These are phyloP conservation scores for Pulveroboletus sp. DNA, from an alignment of 768 basidiomycete species.

Conservation along the genomic window DNA sequence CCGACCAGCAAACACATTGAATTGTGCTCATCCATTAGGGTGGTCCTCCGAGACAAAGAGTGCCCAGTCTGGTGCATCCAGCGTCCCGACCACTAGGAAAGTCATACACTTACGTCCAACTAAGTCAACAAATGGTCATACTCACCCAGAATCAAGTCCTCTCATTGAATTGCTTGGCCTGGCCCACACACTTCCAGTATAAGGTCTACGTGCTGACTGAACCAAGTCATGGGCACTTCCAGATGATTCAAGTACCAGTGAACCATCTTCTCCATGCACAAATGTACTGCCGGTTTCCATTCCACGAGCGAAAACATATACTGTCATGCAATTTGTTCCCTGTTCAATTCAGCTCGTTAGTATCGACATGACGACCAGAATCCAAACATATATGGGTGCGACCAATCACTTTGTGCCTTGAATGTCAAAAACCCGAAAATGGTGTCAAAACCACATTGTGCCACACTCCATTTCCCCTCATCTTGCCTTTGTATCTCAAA, in stretches of 20 bases:
- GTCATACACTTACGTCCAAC: not conserved
- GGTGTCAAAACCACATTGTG: constrained; percentile 54
- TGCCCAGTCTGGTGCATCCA: constrained; percentile 69
- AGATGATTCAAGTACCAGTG: constrained; percentile 64
- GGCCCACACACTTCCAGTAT: constrained; percentile 54
- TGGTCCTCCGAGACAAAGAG: constrained; percentile 73
- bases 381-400: constrained; percentile 36
- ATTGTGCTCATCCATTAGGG: constrained; percentile 60
- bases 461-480: constrained; percentile 54
- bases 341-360: constrained; percentile 18
- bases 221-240: constrained; percentile 67
- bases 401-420: constrained; percentile 32
- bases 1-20: constrained; percentile 59
- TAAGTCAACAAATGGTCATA: not conserved
- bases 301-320: constrained; percentile 58
- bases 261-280: constrained; percentile 66
- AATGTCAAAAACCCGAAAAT: constrained; percentile 49
- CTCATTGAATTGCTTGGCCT: constrained; percentile 47
- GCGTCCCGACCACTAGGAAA: constrained; percentile 57
- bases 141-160: constrained; percentile 53
- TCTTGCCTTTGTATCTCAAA: constrained; percentile 40
- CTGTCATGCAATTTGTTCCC: constrained; percentile 45
- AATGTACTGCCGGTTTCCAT: constrained; percentile 61
- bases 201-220: constrained; percentile 60
- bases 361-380: not conserved